Evolutionary conservation across 140 eudicot species (phyloP).

Genomic region (Cichorium intybus): DNA sequence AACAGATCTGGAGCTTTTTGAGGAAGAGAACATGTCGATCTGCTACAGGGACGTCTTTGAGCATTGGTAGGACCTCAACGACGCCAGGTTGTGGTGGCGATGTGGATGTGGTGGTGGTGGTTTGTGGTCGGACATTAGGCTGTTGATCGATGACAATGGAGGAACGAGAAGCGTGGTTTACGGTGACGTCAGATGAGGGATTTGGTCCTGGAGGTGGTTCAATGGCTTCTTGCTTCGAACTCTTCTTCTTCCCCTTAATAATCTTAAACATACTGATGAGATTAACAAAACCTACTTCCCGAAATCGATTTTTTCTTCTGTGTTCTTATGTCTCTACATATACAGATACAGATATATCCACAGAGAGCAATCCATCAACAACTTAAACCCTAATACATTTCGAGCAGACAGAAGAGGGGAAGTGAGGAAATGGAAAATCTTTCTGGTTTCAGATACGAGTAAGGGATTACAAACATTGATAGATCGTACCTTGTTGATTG

Average conservation of each 20-base stretch:
- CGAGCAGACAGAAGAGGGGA: conserved; percentile 6
- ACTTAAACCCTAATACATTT: conserved; percentile 19
- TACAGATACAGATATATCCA: conserved; percentile 1
- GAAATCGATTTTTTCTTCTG: conserved; percentile 6
- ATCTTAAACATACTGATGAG: conserved; percentile 52
- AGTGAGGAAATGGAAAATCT: conserved; percentile 9
- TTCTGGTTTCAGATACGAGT: conserved; percentile 13
- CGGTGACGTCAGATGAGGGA: conserved; percentile 46
- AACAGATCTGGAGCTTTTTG: conserved; percentile 57
- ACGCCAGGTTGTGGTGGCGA: conserved; percentile 39
- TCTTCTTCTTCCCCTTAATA: conserved; percentile 62
- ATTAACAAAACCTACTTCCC: conserved; percentile 10
- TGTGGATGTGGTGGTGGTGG: not conserved
- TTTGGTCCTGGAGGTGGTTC: conserved; percentile 50
- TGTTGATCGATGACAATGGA: conserved; percentile 29
- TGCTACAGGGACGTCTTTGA: conserved; percentile 59
- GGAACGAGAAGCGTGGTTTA: conserved; percentile 67
- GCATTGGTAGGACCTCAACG: conserved; percentile 57
- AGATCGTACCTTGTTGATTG: conserved; percentile 32
- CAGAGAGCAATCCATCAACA: conserved; percentile 26
- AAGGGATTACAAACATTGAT: conserved; percentile 8
- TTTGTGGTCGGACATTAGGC: conserved; percentile 22
- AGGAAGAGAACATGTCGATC: conserved; percentile 66
- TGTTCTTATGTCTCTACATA: not conserved
- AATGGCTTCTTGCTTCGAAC: conserved; percentile 47